Base-by-base conservation (phyloP, 352 stramenopile species). In the Pythium coloratum region DNA sequence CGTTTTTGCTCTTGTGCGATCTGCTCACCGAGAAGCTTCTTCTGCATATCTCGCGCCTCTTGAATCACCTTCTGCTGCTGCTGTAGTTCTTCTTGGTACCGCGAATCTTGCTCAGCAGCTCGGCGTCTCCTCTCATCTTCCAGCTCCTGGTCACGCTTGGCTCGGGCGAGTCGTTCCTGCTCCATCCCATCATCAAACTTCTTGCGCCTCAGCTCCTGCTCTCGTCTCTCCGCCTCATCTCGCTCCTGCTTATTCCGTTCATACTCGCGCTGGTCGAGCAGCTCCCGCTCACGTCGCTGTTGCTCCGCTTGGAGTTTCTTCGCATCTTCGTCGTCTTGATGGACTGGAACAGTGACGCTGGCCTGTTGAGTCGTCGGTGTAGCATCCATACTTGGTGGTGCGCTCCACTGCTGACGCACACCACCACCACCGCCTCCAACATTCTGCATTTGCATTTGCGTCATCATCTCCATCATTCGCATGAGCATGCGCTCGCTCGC, bases 381-480 rank as follows among this genome's bases (percentile, higher is more conserved):
- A 7, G 20, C 10, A 2, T 16, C 10, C 8, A 6, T 3, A 24
- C 46, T 24, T 10, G 0, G 14, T 53, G 46, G 20, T 16, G 46
- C 46, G 9, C n/a, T 53, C 46, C 46, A 53, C 20, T 53, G 46
- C 9, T 1, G 2, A 1, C 20, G 46, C 32, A 28, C 2, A 9
- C 24, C 12, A 9, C 49, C 28, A 10, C 28, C 12, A 38, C 24
- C 28, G 18, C 12, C n/a, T 33, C 33, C 53, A 46, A 7, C 18
- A 30, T 10, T 10, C 8, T 59, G 30, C 69, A 87, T 83, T 68
- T 50, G 20, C 57, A 75, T 70, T 10, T 63, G 65, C 28, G 62
- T 28, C 80, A 90, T 86, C 71, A 89, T 82, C 58, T 89, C 78
- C 72, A 90, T 89, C 76, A 90, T 89, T 34, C 71, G 73, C 66